Evolutionary conservation across 2,329 filamentous ascomycete species (phyloP), one percentile per base, ranked within the genome.

Genomic region (Dichotomopilus funicola): DNA sequence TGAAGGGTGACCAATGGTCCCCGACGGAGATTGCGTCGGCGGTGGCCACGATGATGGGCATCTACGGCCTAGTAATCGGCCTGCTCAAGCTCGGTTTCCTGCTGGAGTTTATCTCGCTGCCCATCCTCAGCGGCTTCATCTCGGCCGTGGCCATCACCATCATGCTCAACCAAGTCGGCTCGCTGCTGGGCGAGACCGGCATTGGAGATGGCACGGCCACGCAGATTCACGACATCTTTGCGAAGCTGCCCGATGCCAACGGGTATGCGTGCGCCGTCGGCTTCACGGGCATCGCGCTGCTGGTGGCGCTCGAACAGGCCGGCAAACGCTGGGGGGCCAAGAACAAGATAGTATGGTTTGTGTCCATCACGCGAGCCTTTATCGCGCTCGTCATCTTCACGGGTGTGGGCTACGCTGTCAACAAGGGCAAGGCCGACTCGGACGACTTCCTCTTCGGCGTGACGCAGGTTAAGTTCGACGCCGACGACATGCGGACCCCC

Each of bases 141-240:
- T 83, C 82, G 0, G 82, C 83, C 1, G 82, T 83, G 1, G 83
- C 82, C 31, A 78, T 87, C 48, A 83, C 81, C 35, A 86, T 87
- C 63, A 78, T 81, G 27, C 77, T 85, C 49, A 82, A 81, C n/a
- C 83, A 87, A 65, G 76, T 87, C 54, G 79, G 75, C 3, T 79
- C 79, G 1, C 75, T 86, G 0, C 76, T 86, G 1, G 83, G 83
- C 8, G 62, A 66, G 31, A 74, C 81, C 8, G 71, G 73, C 33
- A 74, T 80, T 1, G 74, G 77, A 2, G 73, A 74, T 33, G 77
- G 77, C 1, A 77, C 80, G 2, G 80, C 81, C 5, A 73, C 72
- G 9, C 80, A 83, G 57, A 81, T 86, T 48, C 79, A 78, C 55
- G 78, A 83, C 61, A 73, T 85, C 37, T 78, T 86, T 56, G 71